These are phyloP conservation scores for Trametes sp. DNA, from an alignment of 1,284 basidiomycete species.

Conservation along the genomic window DNA sequence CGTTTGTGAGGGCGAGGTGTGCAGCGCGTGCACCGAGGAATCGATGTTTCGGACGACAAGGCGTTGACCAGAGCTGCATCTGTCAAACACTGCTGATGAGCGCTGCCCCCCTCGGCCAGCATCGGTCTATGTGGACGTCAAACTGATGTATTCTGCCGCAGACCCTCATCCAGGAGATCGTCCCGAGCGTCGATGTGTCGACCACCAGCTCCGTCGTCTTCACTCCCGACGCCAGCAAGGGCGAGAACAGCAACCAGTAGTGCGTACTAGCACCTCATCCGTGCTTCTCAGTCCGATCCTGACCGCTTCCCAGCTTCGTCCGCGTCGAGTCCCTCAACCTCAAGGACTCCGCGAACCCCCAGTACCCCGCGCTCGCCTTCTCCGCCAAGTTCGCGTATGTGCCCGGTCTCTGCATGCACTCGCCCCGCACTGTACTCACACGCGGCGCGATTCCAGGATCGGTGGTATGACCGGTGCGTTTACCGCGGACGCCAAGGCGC, in stretches of 20 bases:
- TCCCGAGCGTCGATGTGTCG: constrained; percentile 66
- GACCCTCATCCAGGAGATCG: constrained; percentile 74
- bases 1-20: neutral
- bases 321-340: constrained; percentile 68
- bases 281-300: neutral
- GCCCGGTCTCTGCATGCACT: neutral
- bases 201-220: constrained; percentile 59
- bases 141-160: constrained; percentile 39
- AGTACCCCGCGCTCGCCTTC: constrained; percentile 74
- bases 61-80: neutral
- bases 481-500: constrained; percentile 55
- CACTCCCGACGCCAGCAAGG: constrained; percentile 66
- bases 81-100: neutral
- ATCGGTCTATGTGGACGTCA: neutral
- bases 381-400: constrained; percentile 80
- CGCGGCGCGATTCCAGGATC: constrained; percentile 53
- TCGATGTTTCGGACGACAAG: neutral
- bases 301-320: constrained; percentile 62
- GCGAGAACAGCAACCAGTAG: constrained; percentile 68
- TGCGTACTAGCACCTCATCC: constrained; percentile 43
- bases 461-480: constrained; percentile 71
- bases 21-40: neutral
- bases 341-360: constrained; percentile 58
- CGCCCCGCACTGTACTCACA: neutral
- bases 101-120: neutral